Conservation (phyloP, 1,284 basidiomycete genomes). For the Ceratorhiza oryzae-sativae region DNA sequence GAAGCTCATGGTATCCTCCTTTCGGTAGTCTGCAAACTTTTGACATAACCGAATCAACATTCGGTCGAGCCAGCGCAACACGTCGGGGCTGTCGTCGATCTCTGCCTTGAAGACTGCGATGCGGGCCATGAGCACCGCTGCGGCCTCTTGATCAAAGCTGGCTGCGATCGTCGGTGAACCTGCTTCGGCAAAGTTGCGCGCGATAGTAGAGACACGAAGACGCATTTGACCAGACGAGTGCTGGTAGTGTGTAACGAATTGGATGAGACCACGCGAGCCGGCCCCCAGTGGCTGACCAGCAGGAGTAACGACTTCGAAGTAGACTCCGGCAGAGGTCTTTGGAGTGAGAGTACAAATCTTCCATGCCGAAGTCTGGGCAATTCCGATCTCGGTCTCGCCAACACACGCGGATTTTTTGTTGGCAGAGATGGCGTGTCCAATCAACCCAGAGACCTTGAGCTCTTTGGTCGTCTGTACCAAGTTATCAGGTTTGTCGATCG, state of each 20-base stretch:
- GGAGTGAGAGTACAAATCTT: constrained; percentile 93
- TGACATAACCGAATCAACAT: constrained; percentile 99
- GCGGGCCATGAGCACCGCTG: constrained; percentile 97
- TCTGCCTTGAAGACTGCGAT: constrained; percentile 99
- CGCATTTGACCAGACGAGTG: constrained; percentile 95
- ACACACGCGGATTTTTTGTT: constrained; percentile 97
- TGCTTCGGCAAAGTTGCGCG: constrained; percentile 96
- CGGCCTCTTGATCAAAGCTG: constrained; percentile 98
- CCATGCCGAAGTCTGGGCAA: constrained; percentile 99
- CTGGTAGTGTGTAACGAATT: constrained; percentile 99
- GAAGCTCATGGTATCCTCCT: constrained; percentile 97
- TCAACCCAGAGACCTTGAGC: constrained; percentile 96
- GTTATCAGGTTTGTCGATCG: too few species aligned
- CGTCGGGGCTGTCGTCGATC: constrained; percentile 98
- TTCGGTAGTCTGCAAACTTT: constrained; percentile 99
- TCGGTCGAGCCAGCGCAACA: constrained; percentile 95
- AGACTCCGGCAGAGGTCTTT: constrained; percentile 88
- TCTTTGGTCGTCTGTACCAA: constrained; percentile 90
- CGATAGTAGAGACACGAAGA: constrained; percentile 94
- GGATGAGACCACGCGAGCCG: constrained; percentile 93
- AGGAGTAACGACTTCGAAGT: constrained; percentile 99
- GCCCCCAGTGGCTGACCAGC: constrained; percentile 92
- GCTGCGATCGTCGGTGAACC: constrained; percentile 92
- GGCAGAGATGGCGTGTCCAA: constrained; percentile 96
- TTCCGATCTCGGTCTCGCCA: constrained; percentile 99